Evolutionary conservation across 176 grass and related monocot species (phyloP).

Genomic region (Zoysia pacifica): DNA sequence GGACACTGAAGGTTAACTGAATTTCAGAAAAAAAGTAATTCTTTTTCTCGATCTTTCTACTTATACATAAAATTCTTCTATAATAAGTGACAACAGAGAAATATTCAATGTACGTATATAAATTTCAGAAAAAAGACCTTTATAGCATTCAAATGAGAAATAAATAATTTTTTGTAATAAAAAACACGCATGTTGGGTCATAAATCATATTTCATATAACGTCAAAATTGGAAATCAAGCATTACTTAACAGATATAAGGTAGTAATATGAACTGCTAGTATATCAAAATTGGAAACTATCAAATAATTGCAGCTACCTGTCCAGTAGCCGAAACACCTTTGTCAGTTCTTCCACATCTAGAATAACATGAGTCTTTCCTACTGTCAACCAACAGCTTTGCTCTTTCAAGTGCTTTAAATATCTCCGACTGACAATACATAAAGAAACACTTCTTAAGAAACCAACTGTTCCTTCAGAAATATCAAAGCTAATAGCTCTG

Average conservation of each 20-base stretch:
- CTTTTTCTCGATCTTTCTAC: background rate
- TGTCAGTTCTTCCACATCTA: slow-evolving; percentile 97
- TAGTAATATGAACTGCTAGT: background rate
- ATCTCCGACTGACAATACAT: slow-evolving; percentile 71
- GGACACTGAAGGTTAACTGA: background rate
- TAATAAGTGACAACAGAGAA: background rate
- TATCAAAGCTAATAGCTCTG: slow-evolving; percentile 19
- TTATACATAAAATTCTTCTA: slow-evolving; percentile 10
- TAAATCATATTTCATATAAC: slow-evolving; percentile 10
- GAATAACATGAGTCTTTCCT: slow-evolving; percentile 76
- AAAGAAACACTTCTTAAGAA: slow-evolving; percentile 33
- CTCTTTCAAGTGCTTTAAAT: slow-evolving; percentile 93
- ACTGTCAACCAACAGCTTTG: slow-evolving; percentile 67
- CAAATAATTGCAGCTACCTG: slow-evolving; percentile 56
- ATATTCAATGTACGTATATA: background rate
- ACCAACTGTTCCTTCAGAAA: slow-evolving; percentile 3
- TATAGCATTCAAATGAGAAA: background rate
- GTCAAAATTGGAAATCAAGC: background rate
- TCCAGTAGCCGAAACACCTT: slow-evolving; percentile 90
- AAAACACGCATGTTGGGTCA: background rate
- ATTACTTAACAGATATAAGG: slow-evolving; percentile 5
- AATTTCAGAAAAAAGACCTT: background rate
- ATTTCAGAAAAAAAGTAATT: background rate
- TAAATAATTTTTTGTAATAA: background rate
- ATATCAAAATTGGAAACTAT: slow-evolving; percentile 3